These are phyloP conservation scores for Colletotrichum phormii DNA, from an alignment of 2,329 filamentous ascomycete species.

Conservation along the genomic window DNA sequence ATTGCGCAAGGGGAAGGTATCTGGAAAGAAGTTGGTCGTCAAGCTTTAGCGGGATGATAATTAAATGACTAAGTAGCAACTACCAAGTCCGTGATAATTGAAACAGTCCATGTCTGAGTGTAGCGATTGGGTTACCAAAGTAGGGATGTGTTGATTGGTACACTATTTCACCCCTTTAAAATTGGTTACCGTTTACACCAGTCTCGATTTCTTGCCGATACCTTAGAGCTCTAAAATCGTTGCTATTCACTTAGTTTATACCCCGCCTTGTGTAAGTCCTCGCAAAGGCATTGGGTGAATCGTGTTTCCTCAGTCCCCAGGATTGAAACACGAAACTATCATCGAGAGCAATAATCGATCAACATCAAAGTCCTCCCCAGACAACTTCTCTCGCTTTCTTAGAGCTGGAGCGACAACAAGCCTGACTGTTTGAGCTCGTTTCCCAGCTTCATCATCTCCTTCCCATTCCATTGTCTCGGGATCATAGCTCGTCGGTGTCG, in stretches of 20 bases:
- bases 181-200: too few relatives aligned
- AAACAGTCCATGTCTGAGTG: too few relatives aligned
- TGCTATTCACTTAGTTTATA: too few relatives aligned
- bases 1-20: slow-evolving; percentile 39
- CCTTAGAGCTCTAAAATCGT: too few relatives aligned
- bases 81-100: too few relatives aligned
- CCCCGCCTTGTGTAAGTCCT: too few relatives aligned
- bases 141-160: too few relatives aligned
- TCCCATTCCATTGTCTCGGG: not conserved
- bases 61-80: not conserved
- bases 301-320: not conserved
- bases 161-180: too few relatives aligned
- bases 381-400: not conserved
- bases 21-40: slow-evolving; percentile 40
- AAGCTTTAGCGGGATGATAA: not conserved
- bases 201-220: too few relatives aligned
- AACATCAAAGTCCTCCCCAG: not conserved
- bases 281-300: too few relatives aligned
- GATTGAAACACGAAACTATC: not conserved
- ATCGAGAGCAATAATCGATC: not conserved
- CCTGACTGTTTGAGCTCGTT: not conserved
- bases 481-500: not conserved
- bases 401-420: not conserved
- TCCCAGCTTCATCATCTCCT: not conserved
- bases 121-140: too few relatives aligned